A percentile compares a stretch with the other conserved stretches of the same genome.
These are phyloP conservation scores for Monilinia fructigena DNA, from an alignment of 2,329 filamentous ascomycete species.

Conservation along the genomic window DNA sequence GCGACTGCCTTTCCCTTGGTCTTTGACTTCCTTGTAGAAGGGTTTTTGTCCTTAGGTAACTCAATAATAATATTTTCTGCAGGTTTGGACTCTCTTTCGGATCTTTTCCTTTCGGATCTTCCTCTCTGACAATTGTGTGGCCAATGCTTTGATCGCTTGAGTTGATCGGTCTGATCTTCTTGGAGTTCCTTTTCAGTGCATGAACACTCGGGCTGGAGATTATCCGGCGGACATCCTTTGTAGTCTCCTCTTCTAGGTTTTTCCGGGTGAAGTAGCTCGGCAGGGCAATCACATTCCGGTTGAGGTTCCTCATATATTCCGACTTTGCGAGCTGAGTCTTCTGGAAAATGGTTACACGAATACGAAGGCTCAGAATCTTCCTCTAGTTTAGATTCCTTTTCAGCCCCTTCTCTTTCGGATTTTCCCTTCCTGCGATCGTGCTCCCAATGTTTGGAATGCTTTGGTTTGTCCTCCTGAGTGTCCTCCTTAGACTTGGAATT, in stretches of 20 bases:
- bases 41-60: neutral
- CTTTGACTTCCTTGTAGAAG: neutral
- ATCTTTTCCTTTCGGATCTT: slow-evolving; percentile 1
- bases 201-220: neutral
- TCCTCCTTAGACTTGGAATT: neutral
- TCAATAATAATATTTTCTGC: neutral
- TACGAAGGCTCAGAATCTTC: neutral
- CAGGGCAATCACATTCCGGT: neutral
- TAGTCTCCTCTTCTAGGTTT: neutral
- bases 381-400: neutral
- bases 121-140: slow-evolving; percentile 1
- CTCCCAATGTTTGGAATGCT: neutral
- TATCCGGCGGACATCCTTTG: neutral
- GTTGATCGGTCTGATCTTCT: neutral
- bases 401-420: neutral
- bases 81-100: neutral
- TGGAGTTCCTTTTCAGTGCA: neutral
- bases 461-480: neutral
- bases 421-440: neutral
- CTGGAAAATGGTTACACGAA: neutral
- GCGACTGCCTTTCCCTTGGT: neutral
- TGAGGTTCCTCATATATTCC: neutral
- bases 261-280: neutral
- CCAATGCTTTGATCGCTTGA: slow-evolving; percentile 16
- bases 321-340: neutral